phyloP scores from a whole-genome alignment of 306 rosid species.

The Hippophae gyantsensis region DNA sequence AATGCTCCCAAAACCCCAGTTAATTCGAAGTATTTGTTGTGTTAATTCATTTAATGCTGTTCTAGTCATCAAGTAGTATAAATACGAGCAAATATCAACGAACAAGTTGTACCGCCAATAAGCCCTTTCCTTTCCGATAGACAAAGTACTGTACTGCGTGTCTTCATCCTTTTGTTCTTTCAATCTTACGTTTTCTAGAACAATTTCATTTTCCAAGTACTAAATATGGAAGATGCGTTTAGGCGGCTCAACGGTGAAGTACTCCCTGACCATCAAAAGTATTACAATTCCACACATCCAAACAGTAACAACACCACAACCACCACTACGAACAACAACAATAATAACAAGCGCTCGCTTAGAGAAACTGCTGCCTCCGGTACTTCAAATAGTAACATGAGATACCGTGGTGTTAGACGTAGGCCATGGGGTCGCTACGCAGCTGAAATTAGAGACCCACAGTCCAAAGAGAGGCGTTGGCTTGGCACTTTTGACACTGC shows the following conservation, averaged over 20 bases:
- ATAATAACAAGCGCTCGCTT: conserved; percentile 22
- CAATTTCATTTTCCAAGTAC: background rate
- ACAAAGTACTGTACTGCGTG: background rate
- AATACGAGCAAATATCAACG: conserved; percentile 4
- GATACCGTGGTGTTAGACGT: conserved; percentile 93
- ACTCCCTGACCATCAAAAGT: background rate
- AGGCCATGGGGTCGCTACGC: conserved; percentile 99
- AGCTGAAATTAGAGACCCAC: conserved; percentile 92
- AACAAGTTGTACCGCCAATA: background rate
- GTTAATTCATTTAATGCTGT: conserved; percentile 2
- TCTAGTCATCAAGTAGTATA: conserved; percentile 19
- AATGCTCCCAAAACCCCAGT: conserved; percentile 1
- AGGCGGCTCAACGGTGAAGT: conserved; percentile 37
- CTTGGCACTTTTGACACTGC: conserved; percentile 96
- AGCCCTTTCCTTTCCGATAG: background rate
- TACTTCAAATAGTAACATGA: conserved; percentile 9
- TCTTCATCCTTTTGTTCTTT: background rate
- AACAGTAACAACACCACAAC: conserved; percentile 6
- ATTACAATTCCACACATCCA: conserved; percentile 6
- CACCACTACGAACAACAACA: background rate
- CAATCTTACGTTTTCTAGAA: background rate
- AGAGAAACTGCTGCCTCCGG: conserved; percentile 22
- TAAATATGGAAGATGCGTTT: conserved; percentile 55
- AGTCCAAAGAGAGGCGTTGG: conserved; percentile 85
- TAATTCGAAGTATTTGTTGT: background rate